phyloP scores from a whole-genome alignment of 108 stramenopile species.

The Fragilaria radians region DNA sequence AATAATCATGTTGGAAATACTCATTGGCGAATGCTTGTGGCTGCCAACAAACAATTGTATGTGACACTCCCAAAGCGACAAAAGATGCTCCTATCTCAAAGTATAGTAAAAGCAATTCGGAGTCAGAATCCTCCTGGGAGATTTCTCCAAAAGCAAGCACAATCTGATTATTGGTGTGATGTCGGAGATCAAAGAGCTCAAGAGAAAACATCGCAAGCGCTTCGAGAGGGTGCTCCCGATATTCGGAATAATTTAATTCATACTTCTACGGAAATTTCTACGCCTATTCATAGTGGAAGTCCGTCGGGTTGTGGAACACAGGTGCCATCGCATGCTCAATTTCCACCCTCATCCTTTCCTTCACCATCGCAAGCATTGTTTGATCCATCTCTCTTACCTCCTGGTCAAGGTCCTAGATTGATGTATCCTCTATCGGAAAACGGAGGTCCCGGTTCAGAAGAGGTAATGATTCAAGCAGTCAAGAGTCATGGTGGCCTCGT shows the following conservation, averaged over 20 bases:
- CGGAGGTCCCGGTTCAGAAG: too few relatives aligned
- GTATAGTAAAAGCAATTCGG: slow-evolving; percentile 56
- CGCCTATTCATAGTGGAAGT: slow-evolving; percentile 2
- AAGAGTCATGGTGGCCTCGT: too few relatives aligned
- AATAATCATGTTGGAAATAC: slow-evolving; percentile 32
- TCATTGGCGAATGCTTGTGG: slow-evolving; percentile 65
- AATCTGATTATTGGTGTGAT: slow-evolving; percentile 44
- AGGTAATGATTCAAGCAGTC: too few relatives aligned
- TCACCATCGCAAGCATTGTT: too few relatives aligned
- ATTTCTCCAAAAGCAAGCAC: slow-evolving; percentile 61
- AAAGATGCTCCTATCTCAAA: slow-evolving; percentile 56
- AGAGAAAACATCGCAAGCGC: slow-evolving; percentile 65
- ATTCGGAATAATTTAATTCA: slow-evolving; percentile 42
- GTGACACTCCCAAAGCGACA: slow-evolving; percentile 64
- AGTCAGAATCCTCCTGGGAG: slow-evolving; percentile 75
- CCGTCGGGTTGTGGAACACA: too few relatives aligned
- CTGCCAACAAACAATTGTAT: slow-evolving; percentile 68
- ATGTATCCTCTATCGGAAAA: too few relatives aligned
- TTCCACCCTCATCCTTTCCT: too few relatives aligned
- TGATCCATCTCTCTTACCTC: too few relatives aligned
- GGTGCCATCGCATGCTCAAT: too few relatives aligned
- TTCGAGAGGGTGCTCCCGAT: slow-evolving; percentile 69
- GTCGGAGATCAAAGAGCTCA: slow-evolving; percentile 59
- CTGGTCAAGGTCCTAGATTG: too few relatives aligned
- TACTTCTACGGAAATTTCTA: slow-evolving; percentile 5